Evolutionary conservation across 306 rosid genomes (phyloP).

Genomic region (Pyrus betulifolia): DNA sequence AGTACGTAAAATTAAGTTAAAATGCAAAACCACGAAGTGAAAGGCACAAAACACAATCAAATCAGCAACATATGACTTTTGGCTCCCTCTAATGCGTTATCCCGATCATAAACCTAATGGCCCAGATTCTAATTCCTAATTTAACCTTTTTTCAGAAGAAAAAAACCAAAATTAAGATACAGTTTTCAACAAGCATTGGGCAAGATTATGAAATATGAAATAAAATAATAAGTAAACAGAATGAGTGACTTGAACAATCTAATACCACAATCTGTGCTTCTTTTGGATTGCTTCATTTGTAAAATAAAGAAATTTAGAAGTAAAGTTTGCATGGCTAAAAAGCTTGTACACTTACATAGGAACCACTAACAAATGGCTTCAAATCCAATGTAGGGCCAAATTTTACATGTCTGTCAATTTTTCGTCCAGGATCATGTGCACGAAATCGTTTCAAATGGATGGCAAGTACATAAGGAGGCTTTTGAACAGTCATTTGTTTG

Average conservation of each 20-base stretch:
- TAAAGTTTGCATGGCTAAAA: background rate
- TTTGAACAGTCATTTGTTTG: conserved; percentile 79
- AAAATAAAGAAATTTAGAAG: background rate
- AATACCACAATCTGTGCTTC: background rate
- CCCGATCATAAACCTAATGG: background rate
- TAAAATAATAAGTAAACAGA: background rate
- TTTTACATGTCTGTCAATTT: conserved; percentile 75
- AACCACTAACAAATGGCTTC: conserved; percentile 80
- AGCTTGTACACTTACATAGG: conserved; percentile 41
- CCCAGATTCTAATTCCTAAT: background rate
- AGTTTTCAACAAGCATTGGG: background rate
- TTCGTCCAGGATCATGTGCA: conserved; percentile 62
- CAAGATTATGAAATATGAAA: background rate
- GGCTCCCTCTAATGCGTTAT: background rate
- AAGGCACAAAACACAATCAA: background rate
- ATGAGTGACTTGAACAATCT: background rate
- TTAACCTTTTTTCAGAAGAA: background rate
- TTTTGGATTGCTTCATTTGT: background rate
- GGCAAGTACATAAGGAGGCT: conserved; percentile 86
- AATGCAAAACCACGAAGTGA: background rate
- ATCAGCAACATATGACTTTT: background rate
- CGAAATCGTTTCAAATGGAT: conserved; percentile 86
- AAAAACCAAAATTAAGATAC: background rate
- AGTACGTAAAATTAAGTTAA: conserved; percentile 4
- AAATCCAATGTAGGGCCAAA: conserved; percentile 66